Percentiles rank a stretch among this genome's conserved stretches.
Evolutionary conservation across 805 yeast genomes (phyloP).

Genomic region (Komagataella populi): DNA sequence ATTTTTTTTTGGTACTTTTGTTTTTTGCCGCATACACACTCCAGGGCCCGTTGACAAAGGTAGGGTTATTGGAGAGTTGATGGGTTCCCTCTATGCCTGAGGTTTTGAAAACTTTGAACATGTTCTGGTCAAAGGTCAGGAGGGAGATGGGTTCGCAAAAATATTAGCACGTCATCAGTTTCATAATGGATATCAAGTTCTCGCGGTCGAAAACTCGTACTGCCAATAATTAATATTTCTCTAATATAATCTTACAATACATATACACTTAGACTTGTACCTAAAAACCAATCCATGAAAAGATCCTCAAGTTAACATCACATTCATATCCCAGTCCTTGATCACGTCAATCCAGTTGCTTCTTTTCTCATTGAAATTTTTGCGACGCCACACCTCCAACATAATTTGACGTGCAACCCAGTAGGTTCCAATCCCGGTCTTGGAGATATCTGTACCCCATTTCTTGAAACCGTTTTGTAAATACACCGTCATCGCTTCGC

Average conservation of each 20-base stretch:
- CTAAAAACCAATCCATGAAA: not conserved
- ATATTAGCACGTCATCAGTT: not conserved
- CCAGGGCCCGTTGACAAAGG: conserved; percentile 74
- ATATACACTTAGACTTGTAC: not conserved
- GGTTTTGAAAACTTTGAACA: conserved; percentile 40
- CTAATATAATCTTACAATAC: not conserved
- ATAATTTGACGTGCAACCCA: conserved; percentile 80
- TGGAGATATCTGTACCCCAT: conserved; percentile 59
- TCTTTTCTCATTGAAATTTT: conserved; percentile 39
- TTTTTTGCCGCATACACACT: conserved; percentile 73
- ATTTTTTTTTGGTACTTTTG: conserved; percentile 42
- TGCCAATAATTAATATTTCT: not conserved
- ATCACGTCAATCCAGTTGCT: conserved; percentile 73
- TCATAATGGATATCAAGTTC: not conserved
- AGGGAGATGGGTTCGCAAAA: not conserved
- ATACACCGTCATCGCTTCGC: conserved; percentile 48
- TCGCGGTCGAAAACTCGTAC: not conserved
- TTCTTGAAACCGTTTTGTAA: conserved; percentile 53
- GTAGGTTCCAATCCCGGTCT: conserved; percentile 59
- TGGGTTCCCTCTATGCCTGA: conserved; percentile 56
- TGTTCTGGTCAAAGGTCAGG: conserved; percentile 7
- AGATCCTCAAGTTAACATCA: conserved; percentile 42
- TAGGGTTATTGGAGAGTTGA: conserved; percentile 54
- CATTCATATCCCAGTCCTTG: conserved; percentile 74
- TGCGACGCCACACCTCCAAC: conserved; percentile 76